phyloP scores from a whole-genome alignment of 2,329 filamentous ascomycete genomes.

The Didymellaceae sp. region DNA sequence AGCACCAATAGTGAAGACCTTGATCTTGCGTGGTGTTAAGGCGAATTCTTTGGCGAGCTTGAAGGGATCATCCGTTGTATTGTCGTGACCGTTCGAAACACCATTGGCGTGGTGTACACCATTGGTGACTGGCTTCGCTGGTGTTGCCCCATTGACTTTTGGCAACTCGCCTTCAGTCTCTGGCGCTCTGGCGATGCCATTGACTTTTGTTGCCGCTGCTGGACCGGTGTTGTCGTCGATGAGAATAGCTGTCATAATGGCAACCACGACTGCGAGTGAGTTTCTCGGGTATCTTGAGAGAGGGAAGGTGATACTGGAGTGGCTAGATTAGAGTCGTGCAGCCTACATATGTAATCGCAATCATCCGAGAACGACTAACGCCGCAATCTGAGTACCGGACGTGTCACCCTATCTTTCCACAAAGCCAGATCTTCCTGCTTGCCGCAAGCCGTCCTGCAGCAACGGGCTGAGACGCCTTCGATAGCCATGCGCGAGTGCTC shows the following conservation, averaged over 20 bases:
- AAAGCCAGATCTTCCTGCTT: background rate
- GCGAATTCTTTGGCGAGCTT: conserved; percentile 26
- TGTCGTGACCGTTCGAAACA: background rate
- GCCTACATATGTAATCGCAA: conserved; percentile 1
- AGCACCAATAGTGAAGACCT: conserved; percentile 38
- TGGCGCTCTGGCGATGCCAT: background rate
- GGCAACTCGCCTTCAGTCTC: conserved; percentile 20
- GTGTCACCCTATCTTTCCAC: background rate
- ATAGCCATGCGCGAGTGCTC: background rate
- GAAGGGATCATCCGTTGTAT: conserved; percentile 22
- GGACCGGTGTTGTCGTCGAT: conserved; percentile 12
- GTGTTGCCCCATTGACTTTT: conserved; percentile 12
- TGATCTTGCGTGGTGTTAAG: conserved; percentile 26
- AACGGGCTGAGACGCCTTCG: background rate
- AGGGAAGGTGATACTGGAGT: background rate
- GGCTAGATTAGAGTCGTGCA: background rate
- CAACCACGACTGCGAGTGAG: background rate
- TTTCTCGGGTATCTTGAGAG: conserved; percentile 6
- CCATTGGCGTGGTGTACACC: conserved; percentile 5
- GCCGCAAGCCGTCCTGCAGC: background rate
- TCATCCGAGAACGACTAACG: background rate
- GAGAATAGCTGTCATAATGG: conserved; percentile 21
- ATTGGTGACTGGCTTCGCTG: conserved; percentile 13
- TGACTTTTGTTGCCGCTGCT: background rate
- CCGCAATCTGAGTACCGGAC: background rate